These are phyloP conservation scores for Tetrapyrgos nigripes DNA, from an alignment of 1,284 basidiomycete genomes.

Conservation along the genomic window DNA sequence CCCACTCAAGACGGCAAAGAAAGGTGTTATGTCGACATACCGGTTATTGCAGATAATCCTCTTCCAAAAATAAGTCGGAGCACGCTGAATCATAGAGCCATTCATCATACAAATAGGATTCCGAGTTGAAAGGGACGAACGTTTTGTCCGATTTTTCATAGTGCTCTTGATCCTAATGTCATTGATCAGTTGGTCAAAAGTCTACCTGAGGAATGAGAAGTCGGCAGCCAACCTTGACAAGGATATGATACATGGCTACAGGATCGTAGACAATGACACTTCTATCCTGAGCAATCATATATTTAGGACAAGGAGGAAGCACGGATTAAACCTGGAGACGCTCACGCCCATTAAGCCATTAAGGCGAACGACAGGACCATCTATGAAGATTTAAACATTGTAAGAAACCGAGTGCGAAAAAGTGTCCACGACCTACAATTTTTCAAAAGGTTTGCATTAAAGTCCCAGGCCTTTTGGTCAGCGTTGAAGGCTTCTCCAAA, in stretches of 20 bases:
- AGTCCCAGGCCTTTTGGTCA: constrained; percentile 1
- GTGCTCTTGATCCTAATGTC: constrained; percentile 2
- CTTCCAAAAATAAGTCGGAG: constrained; percentile 3
- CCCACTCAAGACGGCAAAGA: no score
- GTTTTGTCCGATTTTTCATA: constrained; percentile 6
- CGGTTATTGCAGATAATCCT: constrained; percentile 3
- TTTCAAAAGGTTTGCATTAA: constrained; percentile 8
- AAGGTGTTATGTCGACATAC: no score
- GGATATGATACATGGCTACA: constrained; percentile 38
- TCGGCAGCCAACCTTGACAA: constrained; percentile 29
- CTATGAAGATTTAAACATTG: background rate
- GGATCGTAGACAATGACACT: constrained; percentile 33
- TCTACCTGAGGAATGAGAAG: background rate
- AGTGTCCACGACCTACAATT: background rate
- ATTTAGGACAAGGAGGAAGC: background rate
- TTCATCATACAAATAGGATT: background rate
- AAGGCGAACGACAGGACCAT: constrained; percentile 4
- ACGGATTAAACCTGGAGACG: constrained; percentile 25
- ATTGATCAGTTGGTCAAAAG: background rate
- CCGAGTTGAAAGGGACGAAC: background rate
- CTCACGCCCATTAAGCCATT: background rate
- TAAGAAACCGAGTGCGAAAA: background rate
- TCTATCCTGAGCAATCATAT: background rate
- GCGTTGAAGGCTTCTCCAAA: constrained; percentile 6
- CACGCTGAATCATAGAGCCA: background rate